A percentile compares a stretch with the other conserved stretches of the same genome.
Evolutionary conservation across 2,329 filamentous ascomycete species (phyloP).

Genomic region (Fusarium sp.): DNA sequence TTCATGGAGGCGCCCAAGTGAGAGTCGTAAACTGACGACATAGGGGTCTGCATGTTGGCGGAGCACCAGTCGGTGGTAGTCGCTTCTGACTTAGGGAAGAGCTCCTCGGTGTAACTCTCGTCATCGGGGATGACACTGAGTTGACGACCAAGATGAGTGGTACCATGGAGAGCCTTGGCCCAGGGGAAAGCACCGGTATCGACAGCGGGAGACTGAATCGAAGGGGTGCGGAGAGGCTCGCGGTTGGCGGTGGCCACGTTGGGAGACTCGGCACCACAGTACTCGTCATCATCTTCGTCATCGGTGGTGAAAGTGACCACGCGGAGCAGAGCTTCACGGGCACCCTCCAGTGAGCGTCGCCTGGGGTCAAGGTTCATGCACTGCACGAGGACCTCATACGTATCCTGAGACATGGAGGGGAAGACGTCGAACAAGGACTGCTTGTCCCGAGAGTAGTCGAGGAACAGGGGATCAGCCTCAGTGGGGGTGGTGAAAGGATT

Average conservation of each 20-base stretch:
- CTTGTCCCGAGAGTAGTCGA: conserved; percentile 92
- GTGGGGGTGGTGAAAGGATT: conserved; percentile 95
- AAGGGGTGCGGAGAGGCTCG: conserved; percentile 94
- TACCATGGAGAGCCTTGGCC: conserved; percentile 88
- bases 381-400: conserved; percentile 90
- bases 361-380: conserved; percentile 91
- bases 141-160: conserved; percentile 78
- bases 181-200: conserved; percentile 91
- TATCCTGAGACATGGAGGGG: conserved; percentile 98
- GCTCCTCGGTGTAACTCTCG: conserved; percentile 82
- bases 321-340: conserved; percentile 80
- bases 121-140: conserved; percentile 87
- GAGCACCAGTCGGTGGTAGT: conserved; percentile 82
- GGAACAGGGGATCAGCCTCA: conserved; percentile 89
- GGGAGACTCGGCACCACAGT: conserved; percentile 84
- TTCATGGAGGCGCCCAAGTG: conserved; percentile 83
- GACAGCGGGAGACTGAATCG: conserved; percentile 86
- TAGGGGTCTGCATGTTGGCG: conserved; percentile 76
- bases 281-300: conserved; percentile 91
- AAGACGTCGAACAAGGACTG: conserved; percentile 98
- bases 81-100: conserved; percentile 82
- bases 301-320: conserved; percentile 93
- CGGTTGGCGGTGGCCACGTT: conserved; percentile 87
- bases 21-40: conserved; percentile 86
- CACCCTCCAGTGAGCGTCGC: conserved; percentile 83